Evolutionary conservation across 345 rosid genomes (phyloP), one percentile per base, ranked within the genome.

Genomic region (Camelina laxa): DNA sequence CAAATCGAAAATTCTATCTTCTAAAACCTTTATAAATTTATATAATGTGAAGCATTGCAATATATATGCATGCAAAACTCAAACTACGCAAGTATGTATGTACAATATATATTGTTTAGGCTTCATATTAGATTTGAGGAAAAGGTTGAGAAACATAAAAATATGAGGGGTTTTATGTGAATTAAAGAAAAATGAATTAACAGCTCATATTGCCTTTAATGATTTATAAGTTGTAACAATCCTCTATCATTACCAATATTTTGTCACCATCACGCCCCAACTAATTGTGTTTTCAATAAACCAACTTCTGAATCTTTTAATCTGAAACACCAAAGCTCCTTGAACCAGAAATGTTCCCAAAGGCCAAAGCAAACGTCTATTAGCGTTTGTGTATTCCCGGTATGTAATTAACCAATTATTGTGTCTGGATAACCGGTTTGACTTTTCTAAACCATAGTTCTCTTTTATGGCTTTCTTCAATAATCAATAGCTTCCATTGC

Each of bases 191-290:
- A 66, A 17, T 13, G 10, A 36, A 58, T 9, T 33, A 44, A 75
- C 79, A 75, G 57, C 75, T 69, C 75, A 75, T 44, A 44, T 53
- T 44, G 38, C 30, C 50, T 75, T 59, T 19, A 50, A 50, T 75
- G 67, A 60, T 59, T 59, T 24, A 8, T 31, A 65, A 65, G 59
- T 58, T 48, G 36, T 45, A 60, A 30, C 35, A 49, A 59, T 60
- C 36, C 44, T 69, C 65, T 50, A 35, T 54, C 65, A 61, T 35
- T 42, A 67, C 64, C 69, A 69, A 53, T 41, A 41, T 17, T 54
- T 61, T 69, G 75, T 76, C 80, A 45, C 80, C 80, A 76, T 61
- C 65, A 76, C 53, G 21, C 59, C 57, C 57, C 74, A 69, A 75
- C 79, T 53, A 75, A 41, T 44, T 51, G 27, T n/a, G 42, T 51